phyloP scores from a whole-genome alignment of 1,139 yeast genomes.

The Barnettozyma hawaiiensis region DNA sequence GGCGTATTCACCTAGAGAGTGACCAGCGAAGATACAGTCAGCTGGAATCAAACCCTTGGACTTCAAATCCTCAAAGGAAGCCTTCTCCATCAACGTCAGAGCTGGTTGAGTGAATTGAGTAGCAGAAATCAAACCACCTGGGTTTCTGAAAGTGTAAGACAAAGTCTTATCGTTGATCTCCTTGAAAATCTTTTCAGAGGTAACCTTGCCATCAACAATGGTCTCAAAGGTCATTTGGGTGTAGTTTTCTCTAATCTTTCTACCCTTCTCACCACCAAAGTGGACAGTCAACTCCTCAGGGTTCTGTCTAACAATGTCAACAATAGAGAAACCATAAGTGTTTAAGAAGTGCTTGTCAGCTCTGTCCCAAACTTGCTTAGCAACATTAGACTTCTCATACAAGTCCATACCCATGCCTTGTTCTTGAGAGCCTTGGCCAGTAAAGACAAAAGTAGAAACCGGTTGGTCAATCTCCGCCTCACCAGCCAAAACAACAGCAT shows the following conservation, averaged over 20 bases:
- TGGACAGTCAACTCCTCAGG: constrained; percentile 94
- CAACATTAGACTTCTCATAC: constrained; percentile 85
- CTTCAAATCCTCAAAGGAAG: constrained; percentile 95
- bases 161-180: constrained; percentile 78
- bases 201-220: constrained; percentile 75
- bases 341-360: constrained; percentile 91
- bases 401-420: constrained; percentile 99
- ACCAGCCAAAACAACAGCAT: constrained; percentile 78
- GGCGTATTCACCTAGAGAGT: constrained; percentile 97
- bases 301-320: constrained; percentile 91
- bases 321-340: constrained; percentile 94
- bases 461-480: constrained; percentile 99
- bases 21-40: constrained; percentile 96
- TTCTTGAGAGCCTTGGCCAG: constrained; percentile 99
- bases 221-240: constrained; percentile 97
- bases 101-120: constrained; percentile 99
- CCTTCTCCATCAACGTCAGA: constrained; percentile 97
- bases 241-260: constrained; percentile 89
- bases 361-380: constrained; percentile 94
- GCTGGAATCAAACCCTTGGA: constrained; percentile 93
- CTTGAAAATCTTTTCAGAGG: constrained; percentile 92
- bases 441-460: constrained; percentile 89
- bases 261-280: constrained; percentile 97
- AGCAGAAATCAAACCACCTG: constrained; percentile 93
- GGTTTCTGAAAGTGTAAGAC: constrained; percentile 83